Conservation (phyloP, 805 yeast species). For the Candida parachauliodes region DNA sequence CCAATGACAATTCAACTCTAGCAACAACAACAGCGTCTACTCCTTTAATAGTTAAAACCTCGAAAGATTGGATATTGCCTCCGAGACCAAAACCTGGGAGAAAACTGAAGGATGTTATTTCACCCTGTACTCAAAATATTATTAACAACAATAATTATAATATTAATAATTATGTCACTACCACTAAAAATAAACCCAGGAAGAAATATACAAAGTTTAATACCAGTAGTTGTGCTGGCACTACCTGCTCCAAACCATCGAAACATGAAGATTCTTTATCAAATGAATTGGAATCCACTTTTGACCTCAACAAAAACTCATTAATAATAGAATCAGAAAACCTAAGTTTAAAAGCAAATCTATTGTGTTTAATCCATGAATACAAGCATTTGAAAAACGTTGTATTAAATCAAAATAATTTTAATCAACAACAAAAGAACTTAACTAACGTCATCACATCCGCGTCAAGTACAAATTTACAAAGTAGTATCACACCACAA, state of each 20-base stretch:
- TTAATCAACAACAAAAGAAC: conserved; percentile 5
- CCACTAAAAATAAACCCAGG: background rate
- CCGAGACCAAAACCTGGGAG: conserved; percentile 62
- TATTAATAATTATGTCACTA: background rate
- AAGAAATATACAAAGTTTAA: background rate
- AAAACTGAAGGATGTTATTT: conserved; percentile 41
- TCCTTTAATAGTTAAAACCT: conserved; percentile 29
- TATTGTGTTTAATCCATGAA: conserved; percentile 37
- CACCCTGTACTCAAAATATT: no score
- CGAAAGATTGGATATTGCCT: conserved; percentile 57
- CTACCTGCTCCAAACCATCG: background rate
- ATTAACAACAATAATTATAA: background rate
- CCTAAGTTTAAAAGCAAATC: conserved; percentile 28
- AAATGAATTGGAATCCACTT: conserved; percentile 1
- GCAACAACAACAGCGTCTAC: no score
- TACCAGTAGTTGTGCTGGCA: background rate
- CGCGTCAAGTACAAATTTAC: no score
- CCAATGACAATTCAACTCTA: no score
- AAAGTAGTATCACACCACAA: background rate
- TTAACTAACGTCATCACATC: no score
- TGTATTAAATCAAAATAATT: conserved; percentile 6
- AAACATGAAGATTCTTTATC: background rate
- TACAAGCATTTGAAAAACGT: conserved; percentile 30
- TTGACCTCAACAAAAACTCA: conserved; percentile 5
- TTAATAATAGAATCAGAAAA: conserved; percentile 29